These are phyloP conservation scores for Podila minutissima DNA, from an alignment of 192 early-diverging fungal species.

Conservation along the genomic window DNA sequence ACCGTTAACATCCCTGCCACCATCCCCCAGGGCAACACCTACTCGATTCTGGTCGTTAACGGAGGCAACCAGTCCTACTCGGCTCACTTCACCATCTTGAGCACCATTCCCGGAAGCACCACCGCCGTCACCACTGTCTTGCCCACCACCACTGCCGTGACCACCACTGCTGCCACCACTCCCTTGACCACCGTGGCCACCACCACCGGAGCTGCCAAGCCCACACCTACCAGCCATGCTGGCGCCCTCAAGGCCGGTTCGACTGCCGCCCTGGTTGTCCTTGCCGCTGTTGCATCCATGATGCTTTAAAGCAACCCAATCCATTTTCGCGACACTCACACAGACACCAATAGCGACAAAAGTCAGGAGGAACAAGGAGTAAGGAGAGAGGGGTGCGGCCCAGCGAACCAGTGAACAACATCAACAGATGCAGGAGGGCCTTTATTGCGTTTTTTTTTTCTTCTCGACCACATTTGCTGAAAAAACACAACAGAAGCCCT, in stretches of 20 bases:
- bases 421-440: too few relatives aligned
- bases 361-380: too few relatives aligned
- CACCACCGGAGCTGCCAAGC: background rate
- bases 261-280: slow-evolving; percentile 15
- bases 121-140: background rate
- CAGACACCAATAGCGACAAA: too few relatives aligned
- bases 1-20: slow-evolving; percentile 22
- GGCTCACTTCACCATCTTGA: slow-evolving; percentile 23
- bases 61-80: slow-evolving; percentile 28
- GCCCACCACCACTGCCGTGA: background rate
- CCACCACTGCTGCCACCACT: background rate
- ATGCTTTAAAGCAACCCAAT: slow-evolving; percentile 11
- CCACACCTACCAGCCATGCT: slow-evolving; percentile 1
- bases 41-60: slow-evolving; percentile 32
- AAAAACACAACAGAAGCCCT: too few relatives aligned
- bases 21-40: slow-evolving; percentile 17
- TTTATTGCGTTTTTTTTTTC: too few relatives aligned
- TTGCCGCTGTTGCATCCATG: slow-evolving; percentile 31
- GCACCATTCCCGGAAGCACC: slow-evolving; percentile 9
- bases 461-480: too few relatives aligned
- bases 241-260: slow-evolving; percentile 21
- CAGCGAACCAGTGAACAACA: too few relatives aligned
- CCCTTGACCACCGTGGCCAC: background rate
- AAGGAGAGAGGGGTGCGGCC: too few relatives aligned
- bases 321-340: background rate